These are phyloP conservation scores for Cladophialophora yegresii DNA, from an alignment of 2,329 filamentous ascomycete genomes.

Conservation along the genomic window DNA sequence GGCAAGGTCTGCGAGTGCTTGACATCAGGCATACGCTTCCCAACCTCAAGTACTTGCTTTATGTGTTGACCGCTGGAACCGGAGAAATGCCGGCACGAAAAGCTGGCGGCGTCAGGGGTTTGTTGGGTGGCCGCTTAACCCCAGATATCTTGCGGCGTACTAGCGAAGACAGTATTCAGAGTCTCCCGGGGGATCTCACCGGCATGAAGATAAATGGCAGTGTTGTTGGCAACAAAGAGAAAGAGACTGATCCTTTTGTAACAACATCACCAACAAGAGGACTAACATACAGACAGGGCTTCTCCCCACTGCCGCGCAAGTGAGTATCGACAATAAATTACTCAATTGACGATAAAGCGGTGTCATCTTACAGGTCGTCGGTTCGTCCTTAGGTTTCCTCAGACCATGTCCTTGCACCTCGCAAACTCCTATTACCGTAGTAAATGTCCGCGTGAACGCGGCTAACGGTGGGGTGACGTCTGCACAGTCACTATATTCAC, in stretches of 20 bases:
- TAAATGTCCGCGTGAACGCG: too few relatives aligned
- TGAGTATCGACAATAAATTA: neutral
- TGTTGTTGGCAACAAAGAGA: slow-evolving; percentile 16
- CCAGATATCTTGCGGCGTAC: slow-evolving; percentile 44
- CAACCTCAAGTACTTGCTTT: slow-evolving; percentile 90
- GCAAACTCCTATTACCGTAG: neutral
- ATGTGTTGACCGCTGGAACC: slow-evolving; percentile 80
- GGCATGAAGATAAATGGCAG: slow-evolving; percentile 15
- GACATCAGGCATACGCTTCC: slow-evolving; percentile 91
- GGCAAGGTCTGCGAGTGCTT: slow-evolving; percentile 73
- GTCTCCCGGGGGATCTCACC: slow-evolving; percentile 12
- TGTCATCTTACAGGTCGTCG: neutral
- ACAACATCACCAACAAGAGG: slow-evolving; percentile 13
- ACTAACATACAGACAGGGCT: slow-evolving; percentile 18
- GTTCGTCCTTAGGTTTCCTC: neutral
- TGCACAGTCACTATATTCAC: neutral
- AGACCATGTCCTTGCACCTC: neutral
- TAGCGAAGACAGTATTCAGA: slow-evolving; percentile 45
- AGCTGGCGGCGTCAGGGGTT: slow-evolving; percentile 55
- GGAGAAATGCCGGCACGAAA: slow-evolving; percentile 60
- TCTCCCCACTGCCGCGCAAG: slow-evolving; percentile 1
- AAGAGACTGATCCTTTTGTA: slow-evolving; percentile 22
- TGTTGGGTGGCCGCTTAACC: slow-evolving; percentile 45
- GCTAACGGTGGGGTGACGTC: neutral
- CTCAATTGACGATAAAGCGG: neutral